Evolutionary conservation across 2,329 filamentous ascomycete species (phyloP).

Genomic region (Neoscytalidium dimidiatum): DNA sequence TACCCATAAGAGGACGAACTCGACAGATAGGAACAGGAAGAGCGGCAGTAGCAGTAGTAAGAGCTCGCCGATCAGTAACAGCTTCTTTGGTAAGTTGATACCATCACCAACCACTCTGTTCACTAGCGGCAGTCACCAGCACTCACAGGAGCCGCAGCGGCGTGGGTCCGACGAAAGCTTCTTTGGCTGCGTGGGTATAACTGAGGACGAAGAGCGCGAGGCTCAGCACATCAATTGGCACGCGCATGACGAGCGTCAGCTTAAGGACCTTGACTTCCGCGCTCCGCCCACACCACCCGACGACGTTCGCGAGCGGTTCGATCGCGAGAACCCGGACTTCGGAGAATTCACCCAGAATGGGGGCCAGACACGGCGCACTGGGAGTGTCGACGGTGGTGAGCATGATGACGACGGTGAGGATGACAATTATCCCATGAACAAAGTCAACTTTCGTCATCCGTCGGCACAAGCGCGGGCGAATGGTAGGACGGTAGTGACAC

Average conservation of each 20-base stretch:
- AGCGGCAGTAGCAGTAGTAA: not conserved
- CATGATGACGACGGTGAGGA: not conserved
- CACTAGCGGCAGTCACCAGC: not conserved
- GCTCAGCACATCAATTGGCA: not conserved
- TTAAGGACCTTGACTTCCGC: not conserved
- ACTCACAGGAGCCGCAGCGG: not conserved
- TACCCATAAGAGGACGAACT: not conserved
- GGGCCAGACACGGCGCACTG: not conserved
- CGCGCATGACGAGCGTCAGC: not conserved
- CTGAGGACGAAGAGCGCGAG: not conserved
- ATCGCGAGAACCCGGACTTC: not conserved
- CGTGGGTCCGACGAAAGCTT: slow-evolving; percentile 12
- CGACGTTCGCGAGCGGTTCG: not conserved
- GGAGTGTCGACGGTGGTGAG: not conserved
- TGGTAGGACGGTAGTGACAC: not conserved
- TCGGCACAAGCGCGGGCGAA: not conserved
- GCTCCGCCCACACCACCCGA: not conserved
- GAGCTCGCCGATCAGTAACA: not conserved
- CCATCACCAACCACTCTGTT: slow-evolving; percentile 4
- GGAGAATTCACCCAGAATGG: not conserved
- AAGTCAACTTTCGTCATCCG: not conserved
- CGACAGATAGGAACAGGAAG: not conserved
- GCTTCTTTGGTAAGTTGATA: slow-evolving; percentile 6
- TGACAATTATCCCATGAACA: not conserved
- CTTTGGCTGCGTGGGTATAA: slow-evolving; percentile 9